Evolutionary conservation across 2,329 filamentous ascomycete genomes (phyloP).

Genomic region (Epichloe uncinata): DNA sequence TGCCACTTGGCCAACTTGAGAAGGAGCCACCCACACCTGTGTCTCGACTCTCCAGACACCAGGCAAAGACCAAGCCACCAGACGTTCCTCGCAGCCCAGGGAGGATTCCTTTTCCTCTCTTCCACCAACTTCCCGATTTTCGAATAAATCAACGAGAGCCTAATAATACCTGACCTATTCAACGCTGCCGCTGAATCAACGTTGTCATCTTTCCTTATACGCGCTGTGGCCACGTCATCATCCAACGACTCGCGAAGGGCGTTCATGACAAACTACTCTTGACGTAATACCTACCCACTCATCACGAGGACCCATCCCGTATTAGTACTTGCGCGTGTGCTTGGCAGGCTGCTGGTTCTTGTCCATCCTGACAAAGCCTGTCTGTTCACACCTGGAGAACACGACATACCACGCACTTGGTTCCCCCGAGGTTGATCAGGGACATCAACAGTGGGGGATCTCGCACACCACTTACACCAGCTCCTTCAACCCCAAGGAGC

Average conservation of each 20-base stretch:
- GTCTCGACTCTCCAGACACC: no score
- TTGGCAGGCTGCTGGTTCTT: neutral
- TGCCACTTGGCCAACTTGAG: no score
- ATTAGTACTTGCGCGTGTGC: neutral
- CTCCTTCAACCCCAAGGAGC: neutral
- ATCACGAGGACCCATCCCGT: constrained; percentile 1
- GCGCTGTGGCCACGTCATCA: no score
- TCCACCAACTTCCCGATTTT: neutral
- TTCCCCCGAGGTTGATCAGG: neutral
- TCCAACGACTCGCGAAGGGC: neutral
- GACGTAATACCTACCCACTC: neutral
- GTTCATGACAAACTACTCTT: neutral
- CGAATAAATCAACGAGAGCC: neutral
- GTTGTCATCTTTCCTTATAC: neutral
- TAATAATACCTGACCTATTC: neutral
- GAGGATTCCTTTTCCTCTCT: neutral
- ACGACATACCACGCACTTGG: neutral
- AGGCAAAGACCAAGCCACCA: no score
- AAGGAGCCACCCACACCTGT: neutral
- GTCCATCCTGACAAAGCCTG: neutral
- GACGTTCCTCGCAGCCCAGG: no score
- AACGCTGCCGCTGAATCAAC: no score
- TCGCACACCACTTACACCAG: neutral
- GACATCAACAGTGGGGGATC: neutral
- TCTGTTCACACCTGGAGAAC: neutral